Percentiles rank a stretch among this genome's conserved stretches.
Evolutionary conservation across 352 stramenopile species (phyloP).

Genomic region (Thraustochytrium striatum): DNA sequence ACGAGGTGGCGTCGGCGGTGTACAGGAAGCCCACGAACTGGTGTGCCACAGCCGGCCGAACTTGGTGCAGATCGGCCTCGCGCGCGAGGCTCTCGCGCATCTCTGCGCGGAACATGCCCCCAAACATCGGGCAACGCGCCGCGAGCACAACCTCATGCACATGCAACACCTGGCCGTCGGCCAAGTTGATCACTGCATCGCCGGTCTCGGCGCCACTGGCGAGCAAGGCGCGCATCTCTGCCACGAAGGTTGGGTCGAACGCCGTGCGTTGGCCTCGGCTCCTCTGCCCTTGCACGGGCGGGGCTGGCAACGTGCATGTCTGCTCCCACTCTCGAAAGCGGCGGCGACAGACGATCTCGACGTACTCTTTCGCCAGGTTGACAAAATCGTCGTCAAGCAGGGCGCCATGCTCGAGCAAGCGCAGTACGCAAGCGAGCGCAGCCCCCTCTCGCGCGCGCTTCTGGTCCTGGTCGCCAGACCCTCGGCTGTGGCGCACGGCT

Average conservation of each 20-base stretch:
- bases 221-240: background rate
- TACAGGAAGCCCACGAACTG: background rate
- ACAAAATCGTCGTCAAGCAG: too few relatives aligned
- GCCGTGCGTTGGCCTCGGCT: background rate
- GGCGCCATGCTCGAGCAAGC: too few relatives aligned
- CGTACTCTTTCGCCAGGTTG: background rate
- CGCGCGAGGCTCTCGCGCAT: background rate
- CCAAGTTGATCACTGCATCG: background rate
- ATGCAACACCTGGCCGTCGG: background rate
- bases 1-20: background rate
- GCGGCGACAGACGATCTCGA: background rate
- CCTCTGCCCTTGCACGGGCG: background rate
- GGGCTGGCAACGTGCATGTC: background rate
- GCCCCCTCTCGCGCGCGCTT: too few relatives aligned
- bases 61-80: background rate
- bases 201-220: background rate
- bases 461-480: too few relatives aligned
- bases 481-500: too few relatives aligned
- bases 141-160: background rate
- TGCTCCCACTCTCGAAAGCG: background rate
- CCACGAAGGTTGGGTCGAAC: background rate
- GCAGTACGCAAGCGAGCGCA: too few relatives aligned
- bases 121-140: background rate
- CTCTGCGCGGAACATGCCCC: background rate
- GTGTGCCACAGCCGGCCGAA: background rate